Evolutionary conservation across 108 stramenopile genomes (phyloP).

Genomic region (Cyclotella choctawhatcheeana): DNA sequence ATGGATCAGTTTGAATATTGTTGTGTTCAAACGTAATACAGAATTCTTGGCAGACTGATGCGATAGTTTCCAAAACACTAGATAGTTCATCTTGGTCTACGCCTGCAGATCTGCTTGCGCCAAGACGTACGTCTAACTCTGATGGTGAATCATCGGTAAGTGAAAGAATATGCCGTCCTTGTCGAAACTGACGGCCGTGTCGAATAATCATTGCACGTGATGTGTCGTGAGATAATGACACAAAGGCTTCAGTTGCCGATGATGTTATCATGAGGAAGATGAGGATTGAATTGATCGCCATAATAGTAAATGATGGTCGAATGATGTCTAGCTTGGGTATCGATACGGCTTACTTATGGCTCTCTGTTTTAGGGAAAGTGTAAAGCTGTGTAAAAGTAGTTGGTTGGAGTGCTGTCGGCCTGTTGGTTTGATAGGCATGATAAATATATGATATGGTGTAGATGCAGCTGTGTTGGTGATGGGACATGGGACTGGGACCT

Average conservation of each 20-base stretch:
- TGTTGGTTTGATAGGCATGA: no score
- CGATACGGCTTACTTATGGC: no score
- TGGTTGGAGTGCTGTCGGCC: no score
- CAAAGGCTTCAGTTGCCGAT: neutral
- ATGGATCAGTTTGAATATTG: constrained; percentile 10
- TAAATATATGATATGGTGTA: no score
- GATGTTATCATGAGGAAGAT: neutral
- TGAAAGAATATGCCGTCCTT: no score
- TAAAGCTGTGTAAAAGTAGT: no score
- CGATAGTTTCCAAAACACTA: neutral
- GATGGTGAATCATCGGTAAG: neutral
- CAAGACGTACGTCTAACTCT: neutral
- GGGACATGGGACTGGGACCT: no score
- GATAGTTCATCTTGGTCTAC: neutral
- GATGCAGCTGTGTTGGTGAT: no score
- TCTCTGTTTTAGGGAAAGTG: no score
- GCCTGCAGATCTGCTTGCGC: neutral
- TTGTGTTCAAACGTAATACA: neutral
- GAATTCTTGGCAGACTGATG: constrained; percentile 15
- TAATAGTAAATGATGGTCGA: no score
- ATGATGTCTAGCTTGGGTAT: no score
- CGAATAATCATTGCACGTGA: neutral
- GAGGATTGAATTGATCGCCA: neutral
- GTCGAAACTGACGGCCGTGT: neutral
- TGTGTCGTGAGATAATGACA: neutral